Evolutionary conservation across 2,329 filamentous ascomycete genomes (phyloP).

Genomic region (Drechslerella dactyloides): DNA sequence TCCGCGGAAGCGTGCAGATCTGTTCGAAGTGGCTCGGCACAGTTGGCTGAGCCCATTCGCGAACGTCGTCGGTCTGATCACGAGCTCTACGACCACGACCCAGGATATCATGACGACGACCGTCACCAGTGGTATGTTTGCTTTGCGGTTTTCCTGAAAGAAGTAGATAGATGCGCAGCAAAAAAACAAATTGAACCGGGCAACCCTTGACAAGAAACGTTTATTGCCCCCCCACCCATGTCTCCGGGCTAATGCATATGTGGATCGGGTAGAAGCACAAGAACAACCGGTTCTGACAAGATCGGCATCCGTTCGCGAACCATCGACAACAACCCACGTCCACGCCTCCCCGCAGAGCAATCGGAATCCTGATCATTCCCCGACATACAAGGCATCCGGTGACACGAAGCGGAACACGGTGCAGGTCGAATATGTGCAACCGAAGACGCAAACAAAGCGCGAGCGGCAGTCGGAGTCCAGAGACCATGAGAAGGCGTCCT

Average conservation of each 20-base stretch:
- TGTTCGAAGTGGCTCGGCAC: conserved; percentile 96
- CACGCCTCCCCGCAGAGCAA: conserved; percentile 62
- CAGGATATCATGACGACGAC: conserved; percentile 83
- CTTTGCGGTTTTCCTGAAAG: not conserved
- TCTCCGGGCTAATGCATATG: conserved; percentile 36
- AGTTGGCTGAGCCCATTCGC: conserved; percentile 98
- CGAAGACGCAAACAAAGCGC: conserved; percentile 81
- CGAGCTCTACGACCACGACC: conserved; percentile 87
- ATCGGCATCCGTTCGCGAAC: conserved; percentile 82
- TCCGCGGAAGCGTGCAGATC: conserved; percentile 88
- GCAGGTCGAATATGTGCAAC: conserved; percentile 96
- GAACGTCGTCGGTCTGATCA: conserved; percentile 96
- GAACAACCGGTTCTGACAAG: conserved; percentile 56
- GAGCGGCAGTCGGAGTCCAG: conserved; percentile 61
- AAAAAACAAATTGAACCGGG: conserved; percentile 9
- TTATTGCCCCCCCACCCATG: conserved; percentile 7
- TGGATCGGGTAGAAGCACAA: conserved; percentile 61
- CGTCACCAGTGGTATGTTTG: conserved; percentile 65
- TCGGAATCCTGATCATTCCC: conserved; percentile 56
- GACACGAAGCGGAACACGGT: conserved; percentile 93
- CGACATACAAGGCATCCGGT: conserved; percentile 68
- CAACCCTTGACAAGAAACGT: not conserved
- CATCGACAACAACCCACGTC: conserved; percentile 69
- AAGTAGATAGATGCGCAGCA: conserved; percentile 19
- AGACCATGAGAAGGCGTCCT: conserved; percentile 30